Percentiles rank a stretch among this genome's conserved stretches.
These are phyloP conservation scores for Nigrospora osmanthi DNA, from an alignment of 2,329 filamentous ascomycete genomes.

Conservation along the genomic window DNA sequence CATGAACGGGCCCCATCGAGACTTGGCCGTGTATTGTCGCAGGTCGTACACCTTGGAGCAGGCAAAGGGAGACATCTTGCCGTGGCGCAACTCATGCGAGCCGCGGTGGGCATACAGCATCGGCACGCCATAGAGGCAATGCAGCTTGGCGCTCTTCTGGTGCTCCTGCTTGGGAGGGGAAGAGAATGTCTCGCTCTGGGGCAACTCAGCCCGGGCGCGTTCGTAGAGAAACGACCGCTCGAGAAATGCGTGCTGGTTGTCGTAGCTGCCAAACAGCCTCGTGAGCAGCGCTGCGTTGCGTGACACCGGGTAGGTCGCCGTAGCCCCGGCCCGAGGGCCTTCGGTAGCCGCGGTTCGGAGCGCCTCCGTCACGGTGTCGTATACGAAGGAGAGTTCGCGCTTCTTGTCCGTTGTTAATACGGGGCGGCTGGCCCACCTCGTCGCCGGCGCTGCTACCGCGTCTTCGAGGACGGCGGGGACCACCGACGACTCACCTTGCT, in stretches of 20 bases:
- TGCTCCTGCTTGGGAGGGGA: slow-evolving; percentile 33
- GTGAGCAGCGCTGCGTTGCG: slow-evolving; percentile 37
- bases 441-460: no score
- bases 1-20: slow-evolving; percentile 65
- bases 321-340: slow-evolving; percentile 19
- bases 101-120: slow-evolving; percentile 26
- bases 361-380: slow-evolving; percentile 34
- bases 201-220: slow-evolving; percentile 36
- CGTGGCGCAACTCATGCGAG: slow-evolving; percentile 24
- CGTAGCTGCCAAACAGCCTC: slow-evolving; percentile 33
- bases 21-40: slow-evolving; percentile 53
- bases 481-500: slow-evolving; percentile 28
- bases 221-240: slow-evolving; percentile 56
- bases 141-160: slow-evolving; percentile 63
- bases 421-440: no score
- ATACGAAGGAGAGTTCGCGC: slow-evolving; percentile 38
- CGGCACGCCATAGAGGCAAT: slow-evolving; percentile 60
- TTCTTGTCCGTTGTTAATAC: slow-evolving; percentile 18
- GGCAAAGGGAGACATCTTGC: slow-evolving; percentile 42
- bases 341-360: slow-evolving; percentile 33
- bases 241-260: slow-evolving; percentile 53
- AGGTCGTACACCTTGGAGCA: slow-evolving; percentile 67
- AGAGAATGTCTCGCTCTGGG: slow-evolving; percentile 4
- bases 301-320: slow-evolving; percentile 32
- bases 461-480: no score